phyloP scores from a whole-genome alignment of 73 alveolate genomes.

The Halteria grandinella region DNA sequence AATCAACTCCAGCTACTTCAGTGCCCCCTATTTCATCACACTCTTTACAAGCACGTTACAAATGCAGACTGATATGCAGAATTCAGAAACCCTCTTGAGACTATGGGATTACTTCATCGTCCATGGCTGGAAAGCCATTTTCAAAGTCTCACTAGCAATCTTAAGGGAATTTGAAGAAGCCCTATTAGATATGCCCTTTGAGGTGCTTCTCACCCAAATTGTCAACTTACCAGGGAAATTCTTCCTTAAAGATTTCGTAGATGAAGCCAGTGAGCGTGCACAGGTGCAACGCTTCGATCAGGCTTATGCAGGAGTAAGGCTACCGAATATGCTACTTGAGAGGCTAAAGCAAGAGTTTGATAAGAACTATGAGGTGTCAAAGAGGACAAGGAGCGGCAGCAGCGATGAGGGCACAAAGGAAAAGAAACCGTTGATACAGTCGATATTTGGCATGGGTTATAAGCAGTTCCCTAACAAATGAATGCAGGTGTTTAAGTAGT shows the following conservation, averaged over 20 bases:
- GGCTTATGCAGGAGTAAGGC: background rate
- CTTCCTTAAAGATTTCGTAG: background rate
- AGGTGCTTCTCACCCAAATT: slow-evolving; percentile 29
- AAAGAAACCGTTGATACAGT: no score
- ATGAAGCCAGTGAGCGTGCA: background rate
- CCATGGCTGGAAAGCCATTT: slow-evolving; percentile 52
- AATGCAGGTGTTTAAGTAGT: no score
- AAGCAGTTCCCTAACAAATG: no score
- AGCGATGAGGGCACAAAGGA: no score
- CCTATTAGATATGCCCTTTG: slow-evolving; percentile 43
- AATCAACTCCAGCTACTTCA: slow-evolving; percentile 72
- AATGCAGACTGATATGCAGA: slow-evolving; percentile 14
- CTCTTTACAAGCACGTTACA: slow-evolving; percentile 80
- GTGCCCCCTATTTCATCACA: slow-evolving; percentile 93
- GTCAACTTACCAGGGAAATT: slow-evolving; percentile 17
- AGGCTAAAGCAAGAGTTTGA: background rate
- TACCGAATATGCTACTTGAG: background rate
- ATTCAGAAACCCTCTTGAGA: slow-evolving; percentile 15
- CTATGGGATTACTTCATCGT: slow-evolving; percentile 73
- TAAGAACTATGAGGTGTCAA: no score
- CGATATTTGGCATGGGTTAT: no score
- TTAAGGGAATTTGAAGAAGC: slow-evolving; percentile 35
- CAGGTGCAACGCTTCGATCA: background rate
- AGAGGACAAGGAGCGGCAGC: no score
- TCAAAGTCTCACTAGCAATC: slow-evolving; percentile 25